Evolutionary conservation across 768 basidiomycete genomes (phyloP), one percentile per base, ranked within the genome.

Genomic region (Auriscalpium vulgare): DNA sequence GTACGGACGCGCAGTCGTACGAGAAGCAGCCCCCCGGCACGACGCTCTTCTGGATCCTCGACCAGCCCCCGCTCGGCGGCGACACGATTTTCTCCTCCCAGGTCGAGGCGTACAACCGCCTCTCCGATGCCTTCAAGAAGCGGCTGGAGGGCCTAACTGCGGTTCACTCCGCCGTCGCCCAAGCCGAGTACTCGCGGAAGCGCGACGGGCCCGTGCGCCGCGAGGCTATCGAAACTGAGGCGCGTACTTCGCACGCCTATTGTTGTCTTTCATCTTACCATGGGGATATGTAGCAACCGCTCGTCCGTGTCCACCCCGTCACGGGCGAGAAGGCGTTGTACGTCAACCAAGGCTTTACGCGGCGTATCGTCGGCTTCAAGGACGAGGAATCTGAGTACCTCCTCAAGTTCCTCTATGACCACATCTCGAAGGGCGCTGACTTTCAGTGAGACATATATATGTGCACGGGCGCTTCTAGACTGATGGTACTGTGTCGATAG

Each of bases 311-410:
- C 13, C 83, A 84, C 65, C 83, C 83, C 16, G 78, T 77, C 1
- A 84, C 83, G 0, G 81, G 81, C n/a, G 78, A 82, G 64, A 82
- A 84, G 67, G 78, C 78, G 1, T 69, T 84, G 17, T 82, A 79
- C 62, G 69, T 84, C 68, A 82, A 82, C 67, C 74, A 72, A 53
- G 78, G 75, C 35, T 82, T 82, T 72, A 80, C 80, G 3, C 67
- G 68, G 35, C 72, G 71, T 59, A 82, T 83, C 63, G 79, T 81
- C 46, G 81, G 81, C 6, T 80, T 72, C 71, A 78, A 77, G 57
- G 46, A 69, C 10, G 80, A 82, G 59, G 81, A 82, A 62, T 80
- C 78, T 21, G 78, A 82, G 46, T 75, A 73, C 58, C 70, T 83
- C 23, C 69, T 81, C 59, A 77, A 75, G 47, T 81, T 82, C 73